phyloP scores from a whole-genome alignment of 2,329 filamentous ascomycete species.

The Fusarium gaditjirri region DNA sequence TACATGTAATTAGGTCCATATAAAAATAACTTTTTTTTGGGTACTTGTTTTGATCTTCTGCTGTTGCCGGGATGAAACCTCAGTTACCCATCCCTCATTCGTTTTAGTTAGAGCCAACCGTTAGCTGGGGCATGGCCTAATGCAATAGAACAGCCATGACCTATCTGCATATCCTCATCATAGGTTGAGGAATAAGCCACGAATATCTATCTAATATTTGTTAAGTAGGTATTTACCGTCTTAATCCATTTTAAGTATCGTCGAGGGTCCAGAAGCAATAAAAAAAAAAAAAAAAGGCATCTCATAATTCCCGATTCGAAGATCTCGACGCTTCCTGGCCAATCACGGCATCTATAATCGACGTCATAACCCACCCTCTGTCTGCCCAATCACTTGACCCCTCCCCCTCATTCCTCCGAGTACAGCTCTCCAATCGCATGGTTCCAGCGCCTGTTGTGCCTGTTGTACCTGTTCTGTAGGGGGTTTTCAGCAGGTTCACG shows the following conservation, averaged over 20 bases:
- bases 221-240: neutral
- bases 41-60: neutral
- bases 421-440: neutral
- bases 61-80: neutral
- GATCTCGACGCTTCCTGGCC: slow-evolving; percentile 8
- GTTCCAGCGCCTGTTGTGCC: slow-evolving; percentile 14
- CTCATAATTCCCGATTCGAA: slow-evolving; percentile 7
- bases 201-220: neutral
- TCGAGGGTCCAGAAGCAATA: neutral
- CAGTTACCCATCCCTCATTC: neutral
- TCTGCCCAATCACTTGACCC: slow-evolving; percentile 33
- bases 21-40: neutral
- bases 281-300: neutral
- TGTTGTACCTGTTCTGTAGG: slow-evolving; percentile 9
- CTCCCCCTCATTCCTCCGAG: slow-evolving; percentile 35
- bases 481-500: neutral
- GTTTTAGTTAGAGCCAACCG: neutral
- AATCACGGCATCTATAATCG: slow-evolving; percentile 27
- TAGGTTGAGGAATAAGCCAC: neutral
- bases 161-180: neutral
- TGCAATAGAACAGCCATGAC: neutral
- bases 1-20: slow-evolving; percentile 1
- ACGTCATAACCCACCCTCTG: slow-evolving; percentile 40
- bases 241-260: neutral
- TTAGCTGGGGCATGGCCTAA: neutral